Base-by-base conservation (phyloP, 768 basidiomycete genomes). In the Lentinula detonsa region DNA sequence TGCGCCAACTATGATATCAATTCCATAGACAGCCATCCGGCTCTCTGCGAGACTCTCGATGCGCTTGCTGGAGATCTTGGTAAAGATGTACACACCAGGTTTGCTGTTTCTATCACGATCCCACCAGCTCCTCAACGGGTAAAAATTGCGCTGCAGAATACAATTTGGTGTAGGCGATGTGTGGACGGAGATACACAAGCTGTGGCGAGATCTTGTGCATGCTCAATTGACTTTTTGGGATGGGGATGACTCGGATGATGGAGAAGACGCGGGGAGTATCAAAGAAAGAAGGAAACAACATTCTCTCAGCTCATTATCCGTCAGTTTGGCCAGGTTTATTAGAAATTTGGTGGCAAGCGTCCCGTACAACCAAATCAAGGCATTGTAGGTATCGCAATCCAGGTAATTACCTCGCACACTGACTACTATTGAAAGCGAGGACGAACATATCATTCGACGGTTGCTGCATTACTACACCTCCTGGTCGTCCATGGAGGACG, bases 341-440 rank as follows among this genome's bases (percentile, higher is more conserved):
- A 82, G 95, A 62, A 95, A 97, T 69, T 73, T 95, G 9, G 85
- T 91, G 37, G 92, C 92, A 9, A 90, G 86, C 5, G 81, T 86
- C 15, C 79, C 84, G 7, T 69, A 70, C n/a, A 92, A 93, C 72
- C 95, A 97, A 69, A 67, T 71, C 43, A 76, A 74, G 61, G 87
- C 89, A 28, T 88, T 84, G 94, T 95, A 66, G 77, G 92, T 75
- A 18, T 34, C 28, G 59, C 31, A 50, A 35, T 42, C 28, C 9
- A 48, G 21, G 21, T 45, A 4, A 23, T 28, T 39, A 42, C 18
- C 48, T 48, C 37, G 9, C 15, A 23, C 43, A 7, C 45, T 64
- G 46, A 48, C 59, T 39, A 6, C 40, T 43, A 52, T 53, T 58
- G 53, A 50, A 66, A 95, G 92, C 65, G 77, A 80, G 64, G 85